These are phyloP conservation scores for Volvox carteri DNA, from an alignment of 163 green algal genomes.

Conservation along the genomic window DNA sequence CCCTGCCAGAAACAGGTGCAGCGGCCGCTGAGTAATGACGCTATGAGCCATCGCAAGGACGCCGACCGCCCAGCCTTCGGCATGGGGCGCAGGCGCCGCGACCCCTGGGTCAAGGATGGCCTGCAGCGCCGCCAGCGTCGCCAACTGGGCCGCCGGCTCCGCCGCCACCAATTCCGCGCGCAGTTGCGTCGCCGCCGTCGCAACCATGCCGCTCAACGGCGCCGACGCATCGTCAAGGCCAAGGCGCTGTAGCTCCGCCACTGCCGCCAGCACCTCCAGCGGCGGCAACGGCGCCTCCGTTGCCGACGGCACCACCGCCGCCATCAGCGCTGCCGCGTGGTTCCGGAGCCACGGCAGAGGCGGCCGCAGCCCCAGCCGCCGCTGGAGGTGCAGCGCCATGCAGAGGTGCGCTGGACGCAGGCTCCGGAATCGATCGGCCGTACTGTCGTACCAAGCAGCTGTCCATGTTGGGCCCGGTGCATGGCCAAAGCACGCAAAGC, in stretches of 20 bases:
- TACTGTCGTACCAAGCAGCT: constrained; percentile 26
- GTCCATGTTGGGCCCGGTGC: background rate
- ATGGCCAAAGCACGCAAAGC: constrained; percentile 31
- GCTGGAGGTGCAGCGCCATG: constrained; percentile 40
- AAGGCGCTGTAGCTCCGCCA: constrained; percentile 46
- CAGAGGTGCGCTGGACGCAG: constrained; percentile 1
- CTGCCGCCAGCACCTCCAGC: constrained; percentile 12
- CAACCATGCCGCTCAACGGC: background rate
- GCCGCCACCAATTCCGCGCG: constrained; percentile 4
- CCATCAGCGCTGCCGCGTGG: background rate
- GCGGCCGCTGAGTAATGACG: constrained; percentile 9
- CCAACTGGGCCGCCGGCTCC: constrained; percentile 29
- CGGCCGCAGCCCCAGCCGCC: background rate
- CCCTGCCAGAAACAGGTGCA: constrained; percentile 19
- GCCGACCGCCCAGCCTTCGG: constrained; percentile 37
- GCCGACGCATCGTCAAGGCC: background rate
- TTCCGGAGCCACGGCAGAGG: constrained; percentile 4
- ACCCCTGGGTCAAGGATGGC: background rate
- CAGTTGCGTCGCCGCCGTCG: constrained; percentile 3
- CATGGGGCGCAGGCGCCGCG: background rate
- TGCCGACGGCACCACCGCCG: background rate
- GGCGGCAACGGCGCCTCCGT: background rate
- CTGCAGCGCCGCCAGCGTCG: constrained; percentile 36
- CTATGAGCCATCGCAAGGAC: constrained; percentile 34
- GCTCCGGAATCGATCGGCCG: background rate